These are phyloP conservation scores for Dissophora ornata DNA, from an alignment of 192 early-diverging fungal species.

Conservation along the genomic window DNA sequence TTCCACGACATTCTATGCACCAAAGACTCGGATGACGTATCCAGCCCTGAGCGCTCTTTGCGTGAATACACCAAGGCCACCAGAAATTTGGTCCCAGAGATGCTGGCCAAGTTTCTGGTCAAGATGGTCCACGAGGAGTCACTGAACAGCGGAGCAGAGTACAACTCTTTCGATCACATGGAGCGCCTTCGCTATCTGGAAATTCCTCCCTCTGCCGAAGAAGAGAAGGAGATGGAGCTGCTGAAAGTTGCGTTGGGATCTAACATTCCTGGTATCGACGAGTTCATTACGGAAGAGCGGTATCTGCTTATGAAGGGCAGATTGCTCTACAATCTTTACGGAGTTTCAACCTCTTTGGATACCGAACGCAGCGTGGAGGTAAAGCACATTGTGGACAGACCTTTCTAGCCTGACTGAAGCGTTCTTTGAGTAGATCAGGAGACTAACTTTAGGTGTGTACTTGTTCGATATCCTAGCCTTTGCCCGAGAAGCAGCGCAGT, in stretches of 20 bases:
- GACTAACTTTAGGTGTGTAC: too few species aligned
- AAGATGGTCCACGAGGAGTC: slow-evolving; percentile 84
- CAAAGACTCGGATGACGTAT: slow-evolving; percentile 44
- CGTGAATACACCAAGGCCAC: slow-evolving; percentile 54
- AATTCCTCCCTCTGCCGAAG: slow-evolving; percentile 59
- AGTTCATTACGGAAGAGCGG: slow-evolving; percentile 86
- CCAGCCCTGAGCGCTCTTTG: slow-evolving; percentile 58
- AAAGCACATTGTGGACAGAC: neutral
- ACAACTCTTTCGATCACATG: slow-evolving; percentile 86
- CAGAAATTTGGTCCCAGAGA: slow-evolving; percentile 67
- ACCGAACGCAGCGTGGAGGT: slow-evolving; percentile 32
- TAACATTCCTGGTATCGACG: slow-evolving; percentile 82
- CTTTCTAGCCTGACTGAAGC: too few species aligned
- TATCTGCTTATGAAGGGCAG: slow-evolving; percentile 90
- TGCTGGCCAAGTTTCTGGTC: slow-evolving; percentile 88
- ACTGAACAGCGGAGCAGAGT: slow-evolving; percentile 70
- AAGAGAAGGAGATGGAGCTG: slow-evolving; percentile 68
- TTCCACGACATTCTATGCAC: slow-evolving; percentile 70
- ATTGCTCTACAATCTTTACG: slow-evolving; percentile 83
- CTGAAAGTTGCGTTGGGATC: slow-evolving; percentile 72
- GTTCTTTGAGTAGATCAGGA: too few species aligned
- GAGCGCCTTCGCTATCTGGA: slow-evolving; percentile 84
- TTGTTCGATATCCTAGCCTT: slow-evolving; percentile 13
- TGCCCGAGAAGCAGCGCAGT: slow-evolving; percentile 53
- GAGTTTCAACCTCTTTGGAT: slow-evolving; percentile 63